Base-by-base conservation (phyloP, 2,329 filamentous ascomycete species). In the Pseudovirgaria hyperparasitica region DNA sequence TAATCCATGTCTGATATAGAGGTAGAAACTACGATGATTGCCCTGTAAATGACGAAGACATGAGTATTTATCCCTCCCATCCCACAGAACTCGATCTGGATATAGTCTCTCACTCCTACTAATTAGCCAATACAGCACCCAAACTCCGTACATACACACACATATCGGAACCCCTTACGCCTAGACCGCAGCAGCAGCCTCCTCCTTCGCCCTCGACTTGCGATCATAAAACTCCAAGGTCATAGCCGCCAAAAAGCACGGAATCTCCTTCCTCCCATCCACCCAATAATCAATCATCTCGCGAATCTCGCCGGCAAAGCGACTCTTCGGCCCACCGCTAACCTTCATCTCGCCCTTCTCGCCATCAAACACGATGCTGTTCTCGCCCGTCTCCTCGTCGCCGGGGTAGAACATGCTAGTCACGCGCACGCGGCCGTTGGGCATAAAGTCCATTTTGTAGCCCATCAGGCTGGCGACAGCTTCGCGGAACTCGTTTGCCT, bases 281-380 rank as follows among this genome's bases (percentile, higher is more conserved):
- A 96, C 87, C 87, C 90, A 98, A 54, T 93, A 96, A 38, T 84
- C 78, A 45, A 94, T 87, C 50, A 86, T 72, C 45, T 82, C 79
- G 38, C 70, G 70, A 36, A 98, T 93, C 54, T 85, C 77, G 29
- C 71, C 60, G 2, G 86, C 90, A 55, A 98, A 98, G 9, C 73
- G 67, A 47, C 82, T 92, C 46, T 81, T 71, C 2, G 85, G 82
- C 0, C 90, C 90, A 2, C 90, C 90, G 18, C 78, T 82, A 31
- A 98, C 81, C 65, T 98, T 98, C 90, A 98, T 98, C 1, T 86
- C 94, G 6, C 87, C 90, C 31, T 80, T 76, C 58, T 94, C 85
- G 27, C 85, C 85, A 54, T 93, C 85, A 51, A 94, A 94, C 0
- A 93, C 73, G 23, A 75, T 74, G 5, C 60, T 68, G 34, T 72